Evolutionary conservation across 2,329 filamentous ascomycete species (phyloP).

Genomic region (Phymatotrichopsis omnivora): DNA sequence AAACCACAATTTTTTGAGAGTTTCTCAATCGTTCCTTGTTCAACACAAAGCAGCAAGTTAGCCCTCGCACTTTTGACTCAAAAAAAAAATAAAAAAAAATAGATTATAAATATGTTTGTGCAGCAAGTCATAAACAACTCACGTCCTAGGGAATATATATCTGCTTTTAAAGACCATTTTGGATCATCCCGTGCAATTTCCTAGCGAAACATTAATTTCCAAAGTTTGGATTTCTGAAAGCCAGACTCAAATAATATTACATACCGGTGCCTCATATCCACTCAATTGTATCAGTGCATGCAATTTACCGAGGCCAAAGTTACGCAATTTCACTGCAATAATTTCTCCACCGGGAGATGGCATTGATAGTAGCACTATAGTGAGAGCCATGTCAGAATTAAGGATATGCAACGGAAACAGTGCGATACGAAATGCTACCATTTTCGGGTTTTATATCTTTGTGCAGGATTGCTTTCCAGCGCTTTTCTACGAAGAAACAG

Average conservation of each 20-base stretch:
- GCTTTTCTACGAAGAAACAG: not conserved
- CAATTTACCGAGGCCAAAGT: constrained; percentile 6
- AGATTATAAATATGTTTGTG: too few relatives aligned
- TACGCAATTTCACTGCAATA: constrained; percentile 6
- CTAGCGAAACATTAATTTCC: not conserved
- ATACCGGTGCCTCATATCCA: too few relatives aligned
- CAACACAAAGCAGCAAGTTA: too few relatives aligned
- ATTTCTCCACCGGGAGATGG: too few relatives aligned
- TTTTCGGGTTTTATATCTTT: constrained; percentile 8
- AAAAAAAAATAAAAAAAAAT: too few relatives aligned
- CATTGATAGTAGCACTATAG: constrained; percentile 9
- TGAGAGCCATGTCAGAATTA: not conserved
- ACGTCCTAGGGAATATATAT: constrained; percentile 10
- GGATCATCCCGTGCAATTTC: constrained; percentile 6
- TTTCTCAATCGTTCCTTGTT: too few relatives aligned
- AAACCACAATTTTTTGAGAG: too few relatives aligned
- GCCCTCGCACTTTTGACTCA: too few relatives aligned
- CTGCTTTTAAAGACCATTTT: constrained; percentile 7
- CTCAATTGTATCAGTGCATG: too few relatives aligned
- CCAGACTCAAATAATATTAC: too few relatives aligned
- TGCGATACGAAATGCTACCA: not conserved
- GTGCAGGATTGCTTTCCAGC: constrained; percentile 8
- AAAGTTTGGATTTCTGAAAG: too few relatives aligned
- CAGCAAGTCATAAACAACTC: not conserved
- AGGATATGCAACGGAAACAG: not conserved